Conservation (phyloP, 176 grass and related monocot genomes). For the Oryza punctata region DNA sequence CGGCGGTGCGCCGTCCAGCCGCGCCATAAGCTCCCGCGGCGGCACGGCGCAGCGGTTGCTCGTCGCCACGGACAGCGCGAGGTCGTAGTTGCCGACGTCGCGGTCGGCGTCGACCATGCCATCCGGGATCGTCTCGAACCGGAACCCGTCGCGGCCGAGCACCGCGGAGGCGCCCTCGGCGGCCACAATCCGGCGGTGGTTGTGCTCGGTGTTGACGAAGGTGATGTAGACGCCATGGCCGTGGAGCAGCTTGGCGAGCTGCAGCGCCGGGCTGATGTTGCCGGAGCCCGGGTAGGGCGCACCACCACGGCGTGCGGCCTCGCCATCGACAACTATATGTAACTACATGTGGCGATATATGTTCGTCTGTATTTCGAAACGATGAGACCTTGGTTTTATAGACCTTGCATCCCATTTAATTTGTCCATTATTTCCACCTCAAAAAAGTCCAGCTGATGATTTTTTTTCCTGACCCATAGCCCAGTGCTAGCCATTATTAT, state of each 20-base stretch:
- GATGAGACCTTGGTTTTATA: too few relatives aligned
- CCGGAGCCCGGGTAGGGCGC: constrained; percentile 47
- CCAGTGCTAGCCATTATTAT: too few relatives aligned
- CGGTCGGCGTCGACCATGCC: neutral
- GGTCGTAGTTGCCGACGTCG: too few relatives aligned
- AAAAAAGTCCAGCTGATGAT: too few relatives aligned
- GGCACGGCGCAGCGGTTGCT: too few relatives aligned
- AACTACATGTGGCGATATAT: too few relatives aligned
- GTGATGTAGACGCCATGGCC: constrained; percentile 53
- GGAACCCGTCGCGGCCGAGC: constrained; percentile 5
- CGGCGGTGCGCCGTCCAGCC: neutral
- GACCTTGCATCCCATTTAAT: too few relatives aligned
- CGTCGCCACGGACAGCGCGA: too few relatives aligned
- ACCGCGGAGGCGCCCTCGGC: neutral
- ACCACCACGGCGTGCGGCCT: constrained; percentile 46
- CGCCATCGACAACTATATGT: neutral
- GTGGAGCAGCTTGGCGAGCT: constrained; percentile 48
- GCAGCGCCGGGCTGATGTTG: constrained; percentile 52
- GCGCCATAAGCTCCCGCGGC: constrained; percentile 12
- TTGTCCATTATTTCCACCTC: too few relatives aligned
- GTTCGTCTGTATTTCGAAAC: too few relatives aligned
- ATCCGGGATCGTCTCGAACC: constrained; percentile 27
- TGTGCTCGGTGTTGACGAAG: constrained; percentile 34
- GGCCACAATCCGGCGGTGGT: neutral
- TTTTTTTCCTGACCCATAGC: too few relatives aligned